These are phyloP conservation scores for Blepharisma japonicum DNA, from an alignment of 73 alveolate species.

Conservation along the genomic window DNA sequence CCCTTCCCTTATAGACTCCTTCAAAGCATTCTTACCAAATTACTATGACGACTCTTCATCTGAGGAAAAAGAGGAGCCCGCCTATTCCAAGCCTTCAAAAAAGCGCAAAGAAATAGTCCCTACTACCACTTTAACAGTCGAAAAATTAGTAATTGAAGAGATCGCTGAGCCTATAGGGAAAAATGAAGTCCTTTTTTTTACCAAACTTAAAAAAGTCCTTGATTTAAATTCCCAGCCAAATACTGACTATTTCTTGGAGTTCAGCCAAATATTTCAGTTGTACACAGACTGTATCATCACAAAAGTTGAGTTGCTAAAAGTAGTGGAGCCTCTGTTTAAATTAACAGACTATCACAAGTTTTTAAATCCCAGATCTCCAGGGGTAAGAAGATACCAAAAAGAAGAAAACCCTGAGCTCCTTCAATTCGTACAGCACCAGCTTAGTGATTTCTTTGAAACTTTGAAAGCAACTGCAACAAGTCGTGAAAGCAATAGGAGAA, in stretches of 20 bases:
- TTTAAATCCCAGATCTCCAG: constrained; percentile 3
- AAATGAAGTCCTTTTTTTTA: not conserved
- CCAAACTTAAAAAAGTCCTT: not conserved
- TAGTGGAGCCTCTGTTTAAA: constrained; percentile 25
- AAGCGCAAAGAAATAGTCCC: not conserved
- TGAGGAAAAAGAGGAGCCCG: not conserved
- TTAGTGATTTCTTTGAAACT: not conserved
- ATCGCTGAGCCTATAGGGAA: not conserved
- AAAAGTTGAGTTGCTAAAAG: not conserved
- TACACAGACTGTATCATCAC: not conserved
- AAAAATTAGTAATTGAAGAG: not conserved
- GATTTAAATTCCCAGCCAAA: not conserved
- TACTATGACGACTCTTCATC: not conserved
- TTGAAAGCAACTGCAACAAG: not conserved
- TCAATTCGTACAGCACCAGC: not conserved
- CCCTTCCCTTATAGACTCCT: not conserved
- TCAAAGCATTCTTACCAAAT: not conserved
- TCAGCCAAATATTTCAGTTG: not conserved
- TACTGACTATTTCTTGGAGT: not conserved
- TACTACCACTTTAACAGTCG: not conserved
- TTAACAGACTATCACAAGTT: not conserved
- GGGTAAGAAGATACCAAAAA: not conserved
- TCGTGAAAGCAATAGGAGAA: constrained; percentile 10
- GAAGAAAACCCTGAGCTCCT: constrained; percentile 7
- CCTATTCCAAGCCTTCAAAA: not conserved